These are phyloP conservation scores for Pyricularia grisea DNA, from an alignment of 2,329 filamentous ascomycete species.

Conservation along the genomic window DNA sequence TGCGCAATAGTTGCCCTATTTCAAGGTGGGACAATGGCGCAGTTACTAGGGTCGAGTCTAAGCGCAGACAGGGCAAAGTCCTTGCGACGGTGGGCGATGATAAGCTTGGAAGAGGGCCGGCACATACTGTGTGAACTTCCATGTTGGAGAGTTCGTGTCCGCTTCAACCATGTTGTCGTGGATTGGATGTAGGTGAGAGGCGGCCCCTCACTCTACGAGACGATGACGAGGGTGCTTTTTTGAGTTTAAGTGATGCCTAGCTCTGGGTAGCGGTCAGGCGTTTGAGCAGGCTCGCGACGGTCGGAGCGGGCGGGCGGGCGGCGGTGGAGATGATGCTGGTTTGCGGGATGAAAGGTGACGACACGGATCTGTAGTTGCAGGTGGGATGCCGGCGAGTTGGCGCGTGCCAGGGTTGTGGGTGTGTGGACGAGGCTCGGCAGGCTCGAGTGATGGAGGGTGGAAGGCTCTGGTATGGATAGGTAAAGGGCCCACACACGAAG, in stretches of 20 bases:
- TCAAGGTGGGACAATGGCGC: not conserved
- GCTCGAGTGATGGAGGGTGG: not conserved
- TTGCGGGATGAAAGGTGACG: not conserved
- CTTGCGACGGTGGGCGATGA: not conserved
- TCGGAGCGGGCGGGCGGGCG: not conserved
- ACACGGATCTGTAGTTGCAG: not conserved
- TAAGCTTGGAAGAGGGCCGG: not conserved
- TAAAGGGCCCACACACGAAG: not conserved
- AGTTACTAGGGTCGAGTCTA: not conserved
- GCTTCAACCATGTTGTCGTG: conserved; percentile 76
- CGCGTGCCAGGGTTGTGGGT: not conserved
- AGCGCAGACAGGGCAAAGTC: not conserved
- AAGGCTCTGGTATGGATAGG: not conserved
- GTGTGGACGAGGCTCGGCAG: not conserved
- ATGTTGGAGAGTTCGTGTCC: conserved; percentile 89
- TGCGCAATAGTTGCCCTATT: not conserved
- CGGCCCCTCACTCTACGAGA: conserved; percentile 16
- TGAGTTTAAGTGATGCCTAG: conserved; percentile 7
- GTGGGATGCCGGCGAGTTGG: not conserved
- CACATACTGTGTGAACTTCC: conserved; percentile 99
- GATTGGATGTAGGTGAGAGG: conserved; percentile 15
- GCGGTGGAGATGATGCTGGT: not conserved
- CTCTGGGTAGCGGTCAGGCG: not conserved
- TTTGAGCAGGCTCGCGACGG: not conserved
- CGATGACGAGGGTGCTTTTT: conserved; percentile 4